Percentiles rank a stretch among this genome's conserved stretches.
These are phyloP conservation scores for Fusarium abutilonis DNA, from an alignment of 2,329 filamentous ascomycete genomes.

Conservation along the genomic window DNA sequence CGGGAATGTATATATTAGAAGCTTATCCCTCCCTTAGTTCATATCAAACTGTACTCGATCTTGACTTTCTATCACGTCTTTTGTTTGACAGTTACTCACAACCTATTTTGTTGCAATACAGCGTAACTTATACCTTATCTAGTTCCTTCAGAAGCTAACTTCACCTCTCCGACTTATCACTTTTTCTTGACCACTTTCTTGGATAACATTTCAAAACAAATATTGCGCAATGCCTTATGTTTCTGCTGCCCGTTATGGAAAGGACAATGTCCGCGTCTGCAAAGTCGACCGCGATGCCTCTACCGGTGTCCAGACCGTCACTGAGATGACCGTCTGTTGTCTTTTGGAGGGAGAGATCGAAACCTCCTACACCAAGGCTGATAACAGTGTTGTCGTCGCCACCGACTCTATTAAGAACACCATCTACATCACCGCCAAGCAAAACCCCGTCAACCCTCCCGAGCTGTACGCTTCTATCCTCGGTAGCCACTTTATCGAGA, in stretches of 20 bases:
- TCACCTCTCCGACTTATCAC: conserved; percentile 10
- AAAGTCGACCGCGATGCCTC: conserved; percentile 86
- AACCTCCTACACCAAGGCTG: conserved; percentile 86
- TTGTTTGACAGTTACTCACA: conserved; percentile 4
- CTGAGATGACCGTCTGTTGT: conserved; percentile 94
- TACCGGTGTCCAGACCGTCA: conserved; percentile 83
- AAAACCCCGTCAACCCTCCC: conserved; percentile 89
- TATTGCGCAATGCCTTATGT: conserved; percentile 61
- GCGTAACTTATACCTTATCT: conserved; percentile 18
- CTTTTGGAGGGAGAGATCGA: conserved; percentile 94
- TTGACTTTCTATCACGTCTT: conserved; percentile 1
- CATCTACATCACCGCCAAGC: conserved; percentile 93
- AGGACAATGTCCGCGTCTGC: conserved; percentile 98
- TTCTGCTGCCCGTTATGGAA: conserved; percentile 79
- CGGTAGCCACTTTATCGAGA: conserved; percentile 87
- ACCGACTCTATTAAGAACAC: conserved; percentile 99
- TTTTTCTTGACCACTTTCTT: conserved; percentile 24
- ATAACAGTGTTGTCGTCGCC: conserved; percentile 94
- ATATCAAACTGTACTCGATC: conserved; percentile 1
- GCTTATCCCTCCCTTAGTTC: conserved; percentile 14
- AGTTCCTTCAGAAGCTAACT: conserved; percentile 7
- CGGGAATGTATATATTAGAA: conserved; percentile 37
- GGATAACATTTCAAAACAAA: conserved; percentile 15
- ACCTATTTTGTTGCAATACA: conserved; percentile 1
- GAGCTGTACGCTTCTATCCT: conserved; percentile 90